Conservation (phyloP, 2,329 filamentous ascomycete genomes). For the Xylaria sp. region DNA sequence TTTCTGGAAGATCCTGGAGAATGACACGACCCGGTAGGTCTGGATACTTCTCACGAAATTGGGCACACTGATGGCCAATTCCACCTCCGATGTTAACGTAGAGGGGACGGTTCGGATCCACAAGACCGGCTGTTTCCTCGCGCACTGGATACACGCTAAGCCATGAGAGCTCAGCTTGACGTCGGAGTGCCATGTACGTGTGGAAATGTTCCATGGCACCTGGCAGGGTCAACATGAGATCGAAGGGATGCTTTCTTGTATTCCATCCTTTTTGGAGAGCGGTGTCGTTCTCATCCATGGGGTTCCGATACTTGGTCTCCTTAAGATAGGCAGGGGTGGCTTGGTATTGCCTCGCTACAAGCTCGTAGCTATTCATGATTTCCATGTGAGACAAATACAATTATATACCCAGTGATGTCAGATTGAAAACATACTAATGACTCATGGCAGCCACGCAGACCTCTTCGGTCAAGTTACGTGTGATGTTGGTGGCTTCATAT, state of each 20-base stretch:
- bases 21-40: slow-evolving; percentile 34
- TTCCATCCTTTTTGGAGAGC: slow-evolving; percentile 39
- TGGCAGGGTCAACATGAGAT: slow-evolving; percentile 34
- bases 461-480: too few species aligned
- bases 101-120: slow-evolving; percentile 4
- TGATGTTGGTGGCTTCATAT: too few species aligned
- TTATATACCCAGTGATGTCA: too few species aligned
- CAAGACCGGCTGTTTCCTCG: not conserved
- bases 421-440: too few species aligned
- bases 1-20: slow-evolving; percentile 38
- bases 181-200: slow-evolving; percentile 41
- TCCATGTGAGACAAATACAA: too few species aligned
- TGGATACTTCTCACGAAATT: slow-evolving; percentile 38
- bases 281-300: slow-evolving; percentile 35
- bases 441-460: too few species aligned
- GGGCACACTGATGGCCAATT: slow-evolving; percentile 38
- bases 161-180: slow-evolving; percentile 39
- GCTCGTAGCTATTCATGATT: too few species aligned
- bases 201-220: slow-evolving; percentile 40
- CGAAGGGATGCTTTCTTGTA: slow-evolving; percentile 29
- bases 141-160: slow-evolving; percentile 43
- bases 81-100: slow-evolving; percentile 41
- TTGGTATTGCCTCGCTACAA: too few species aligned
- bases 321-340: slow-evolving; percentile 29
- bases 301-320: slow-evolving; percentile 34